Percentiles rank a stretch among this genome's conserved stretches.
Conservation (phyloP, 805 yeast species). For the Candida coleopterorum region DNA sequence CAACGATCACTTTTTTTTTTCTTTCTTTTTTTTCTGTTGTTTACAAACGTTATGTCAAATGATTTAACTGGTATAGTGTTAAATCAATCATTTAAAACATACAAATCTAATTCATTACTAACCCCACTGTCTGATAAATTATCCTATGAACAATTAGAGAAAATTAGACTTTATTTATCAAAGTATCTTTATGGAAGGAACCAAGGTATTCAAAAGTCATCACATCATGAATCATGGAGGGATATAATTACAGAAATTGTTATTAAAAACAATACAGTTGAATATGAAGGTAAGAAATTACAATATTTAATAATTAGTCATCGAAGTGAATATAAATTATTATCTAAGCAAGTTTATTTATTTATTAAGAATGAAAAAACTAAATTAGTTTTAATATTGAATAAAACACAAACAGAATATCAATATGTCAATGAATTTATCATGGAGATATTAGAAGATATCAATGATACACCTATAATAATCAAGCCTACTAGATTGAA, state of each 20-base stretch:
- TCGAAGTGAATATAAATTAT: slow-evolving; percentile 4
- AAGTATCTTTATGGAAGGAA: slow-evolving; percentile 10
- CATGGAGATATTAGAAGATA: slow-evolving; percentile 8
- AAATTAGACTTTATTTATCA: slow-evolving; percentile 9
- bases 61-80: slow-evolving; percentile 10
- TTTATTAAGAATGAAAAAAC: slow-evolving; percentile 2
- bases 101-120: slow-evolving; percentile 13
- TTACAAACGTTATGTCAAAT: slow-evolving; percentile 6
- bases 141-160: slow-evolving; percentile 8
- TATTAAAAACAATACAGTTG: slow-evolving; percentile 5
- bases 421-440: slow-evolving; percentile 5
- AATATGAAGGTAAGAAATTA: not conserved
- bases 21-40: too few species aligned
- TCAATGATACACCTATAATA: slow-evolving; percentile 9
- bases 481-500: slow-evolving; percentile 8
- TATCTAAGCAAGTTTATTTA: slow-evolving; percentile 5
- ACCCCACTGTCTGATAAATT: slow-evolving; percentile 4
- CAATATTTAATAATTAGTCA: slow-evolving; percentile 10
- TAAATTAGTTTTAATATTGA: slow-evolving; percentile 3
- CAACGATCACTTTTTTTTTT: too few species aligned
- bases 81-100: slow-evolving; percentile 16
- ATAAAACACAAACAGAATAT: slow-evolving; percentile 5
- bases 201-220: slow-evolving; percentile 1
- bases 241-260: slow-evolving; percentile 9
- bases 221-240: slow-evolving; percentile 9